These are phyloP conservation scores for Rhazya stricta DNA, from an alignment of 257 asterid species.

Conservation along the genomic window DNA sequence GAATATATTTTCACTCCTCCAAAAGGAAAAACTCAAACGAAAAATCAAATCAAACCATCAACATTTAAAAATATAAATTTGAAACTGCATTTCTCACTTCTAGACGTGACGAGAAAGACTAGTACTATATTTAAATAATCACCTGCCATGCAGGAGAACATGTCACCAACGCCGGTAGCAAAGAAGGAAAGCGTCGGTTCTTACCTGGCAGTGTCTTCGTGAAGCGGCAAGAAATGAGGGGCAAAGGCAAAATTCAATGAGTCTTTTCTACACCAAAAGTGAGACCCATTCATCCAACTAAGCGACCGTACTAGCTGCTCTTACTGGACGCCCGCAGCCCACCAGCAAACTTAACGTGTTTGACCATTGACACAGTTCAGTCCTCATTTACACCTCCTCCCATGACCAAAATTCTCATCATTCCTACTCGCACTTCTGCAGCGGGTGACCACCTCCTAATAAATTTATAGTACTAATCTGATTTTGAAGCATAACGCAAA, in stretches of 20 bases:
- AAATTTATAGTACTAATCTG: no score
- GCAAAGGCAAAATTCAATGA: neutral
- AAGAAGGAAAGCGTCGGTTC: neutral
- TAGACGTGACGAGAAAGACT: no score
- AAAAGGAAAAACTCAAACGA: no score
- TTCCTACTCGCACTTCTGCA: neutral
- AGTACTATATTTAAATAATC: neutral
- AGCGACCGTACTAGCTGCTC: neutral
- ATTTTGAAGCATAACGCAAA: neutral
- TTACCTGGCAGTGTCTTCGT: constrained; percentile 1
- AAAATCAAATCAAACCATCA: neutral
- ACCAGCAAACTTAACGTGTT: constrained; percentile 30
- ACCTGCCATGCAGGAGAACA: neutral
- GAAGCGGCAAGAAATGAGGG: neutral
- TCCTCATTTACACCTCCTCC: constrained; percentile 14
- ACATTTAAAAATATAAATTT: neutral
- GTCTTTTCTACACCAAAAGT: neutral
- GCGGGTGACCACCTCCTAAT: no score
- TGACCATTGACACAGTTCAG: constrained; percentile 48
- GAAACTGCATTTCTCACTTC: neutral
- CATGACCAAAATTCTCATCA: neutral
- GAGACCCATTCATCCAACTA: constrained; percentile 12
- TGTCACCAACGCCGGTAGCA: neutral
- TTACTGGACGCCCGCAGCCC: neutral
- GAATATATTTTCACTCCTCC: no score